phyloP scores from a whole-genome alignment of 176 grass and related monocot genomes.

The Ensete ventricosum region DNA sequence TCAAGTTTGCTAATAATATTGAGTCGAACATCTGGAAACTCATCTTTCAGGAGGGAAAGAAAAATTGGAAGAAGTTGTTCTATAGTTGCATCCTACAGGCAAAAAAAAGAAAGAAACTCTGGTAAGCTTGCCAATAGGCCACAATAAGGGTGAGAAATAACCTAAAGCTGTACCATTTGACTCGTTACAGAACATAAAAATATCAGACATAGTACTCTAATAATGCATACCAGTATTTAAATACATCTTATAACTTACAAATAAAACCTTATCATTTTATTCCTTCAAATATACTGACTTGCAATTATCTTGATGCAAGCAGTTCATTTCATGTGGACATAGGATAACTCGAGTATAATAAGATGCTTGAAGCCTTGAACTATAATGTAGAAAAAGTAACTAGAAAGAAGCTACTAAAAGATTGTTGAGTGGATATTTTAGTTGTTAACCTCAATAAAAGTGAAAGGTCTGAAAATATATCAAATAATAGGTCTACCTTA shows the following conservation, averaged over 20 bases:
- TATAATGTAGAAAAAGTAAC: neutral
- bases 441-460: neutral
- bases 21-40: constrained; percentile 97
- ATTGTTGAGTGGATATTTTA: neutral
- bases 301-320: too few species aligned
- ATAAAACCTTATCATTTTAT: too few species aligned
- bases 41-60: constrained; percentile 89
- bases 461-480: neutral
- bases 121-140: neutral
- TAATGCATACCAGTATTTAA: neutral
- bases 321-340: neutral
- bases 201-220: neutral
- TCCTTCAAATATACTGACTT: too few species aligned
- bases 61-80: constrained; percentile 97
- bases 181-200: too few species aligned
- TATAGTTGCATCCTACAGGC: constrained; percentile 64
- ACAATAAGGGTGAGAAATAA: neutral
- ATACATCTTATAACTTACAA: too few species aligned
- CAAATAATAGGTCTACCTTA: neutral
- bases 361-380: neutral
- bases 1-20: constrained; percentile 99
- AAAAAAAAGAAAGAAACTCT: neutral
- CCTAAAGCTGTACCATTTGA: too few species aligned
- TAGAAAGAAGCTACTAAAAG: neutral
- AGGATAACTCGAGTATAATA: neutral